A percentile compares a stretch with the other conserved stretches of the same genome.
These are phyloP conservation scores for Scedosporium apiospermum DNA, from an alignment of 2,329 filamentous ascomycete genomes.

Conservation along the genomic window DNA sequence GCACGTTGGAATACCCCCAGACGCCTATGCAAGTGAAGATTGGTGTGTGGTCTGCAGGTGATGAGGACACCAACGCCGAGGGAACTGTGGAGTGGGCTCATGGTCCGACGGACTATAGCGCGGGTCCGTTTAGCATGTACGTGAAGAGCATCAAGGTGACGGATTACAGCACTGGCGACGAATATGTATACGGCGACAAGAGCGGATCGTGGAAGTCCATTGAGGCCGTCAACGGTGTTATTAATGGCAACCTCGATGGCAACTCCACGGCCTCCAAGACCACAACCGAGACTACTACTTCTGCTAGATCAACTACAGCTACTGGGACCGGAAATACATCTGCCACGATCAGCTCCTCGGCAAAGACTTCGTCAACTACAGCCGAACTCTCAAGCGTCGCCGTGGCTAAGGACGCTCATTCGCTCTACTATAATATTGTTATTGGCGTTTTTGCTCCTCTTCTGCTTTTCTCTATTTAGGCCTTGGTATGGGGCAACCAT, in stretches of 20 bases:
- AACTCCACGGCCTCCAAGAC: neutral
- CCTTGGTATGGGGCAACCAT: too few species aligned
- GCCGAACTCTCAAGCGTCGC: too few species aligned
- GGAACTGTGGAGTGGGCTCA: conserved; percentile 62
- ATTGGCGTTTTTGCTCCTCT: too few species aligned
- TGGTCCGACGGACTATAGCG: conserved; percentile 54
- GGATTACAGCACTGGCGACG: conserved; percentile 48
- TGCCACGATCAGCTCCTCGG: too few species aligned
- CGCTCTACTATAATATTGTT: too few species aligned
- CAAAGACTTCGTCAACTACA: too few species aligned
- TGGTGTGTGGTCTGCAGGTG: conserved; percentile 56
- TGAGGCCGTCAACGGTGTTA: conserved; percentile 28
- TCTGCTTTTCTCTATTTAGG: too few species aligned
- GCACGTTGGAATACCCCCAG: conserved; percentile 57
- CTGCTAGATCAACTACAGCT: too few species aligned
- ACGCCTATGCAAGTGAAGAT: conserved; percentile 64
- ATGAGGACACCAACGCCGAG: conserved; percentile 39
- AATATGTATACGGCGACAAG: conserved; percentile 56
- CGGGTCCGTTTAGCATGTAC: conserved; percentile 65
- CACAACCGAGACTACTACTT: too few species aligned
- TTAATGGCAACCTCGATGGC: conserved; percentile 9
- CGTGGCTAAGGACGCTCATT: too few species aligned
- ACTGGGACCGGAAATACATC: too few species aligned
- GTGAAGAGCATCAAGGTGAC: conserved; percentile 49
- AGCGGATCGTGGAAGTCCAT: conserved; percentile 57